Evolutionary conservation across 2,329 filamentous ascomycete species (phyloP).

Genomic region (Chaetothyriales sp.): DNA sequence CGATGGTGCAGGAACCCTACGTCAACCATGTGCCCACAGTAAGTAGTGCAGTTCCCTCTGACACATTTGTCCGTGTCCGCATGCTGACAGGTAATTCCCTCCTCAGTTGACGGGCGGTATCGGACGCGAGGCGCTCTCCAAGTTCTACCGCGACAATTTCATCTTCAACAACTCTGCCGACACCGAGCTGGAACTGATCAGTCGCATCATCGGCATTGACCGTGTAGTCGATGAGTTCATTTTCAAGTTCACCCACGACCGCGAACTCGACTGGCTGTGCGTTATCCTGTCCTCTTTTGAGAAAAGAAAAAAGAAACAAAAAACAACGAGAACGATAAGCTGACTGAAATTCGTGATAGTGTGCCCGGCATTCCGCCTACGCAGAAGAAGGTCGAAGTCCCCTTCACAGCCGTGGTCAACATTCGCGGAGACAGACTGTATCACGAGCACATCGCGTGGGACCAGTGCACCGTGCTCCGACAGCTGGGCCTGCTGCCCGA

Average conservation of each 20-base stretch:
- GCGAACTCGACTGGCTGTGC: constrained; percentile 54
- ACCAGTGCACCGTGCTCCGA: constrained; percentile 46
- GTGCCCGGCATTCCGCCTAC: constrained; percentile 47
- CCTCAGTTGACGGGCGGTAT: constrained; percentile 53
- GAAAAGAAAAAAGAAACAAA: not conserved
- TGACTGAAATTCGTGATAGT: constrained; percentile 20
- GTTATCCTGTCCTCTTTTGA: constrained; percentile 18
- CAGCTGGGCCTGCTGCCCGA: constrained; percentile 50
- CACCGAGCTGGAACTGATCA: constrained; percentile 52
- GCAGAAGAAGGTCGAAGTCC: constrained; percentile 38
- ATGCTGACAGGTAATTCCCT: not conserved
- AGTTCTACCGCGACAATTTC: constrained; percentile 60
- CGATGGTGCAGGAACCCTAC: constrained; percentile 65
- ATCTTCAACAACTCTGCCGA: constrained; percentile 58
- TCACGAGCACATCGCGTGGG: constrained; percentile 59
- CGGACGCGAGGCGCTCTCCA: constrained; percentile 45
- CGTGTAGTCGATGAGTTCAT: constrained; percentile 58
- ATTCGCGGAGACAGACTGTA: constrained; percentile 53
- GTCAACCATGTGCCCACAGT: constrained; percentile 63
- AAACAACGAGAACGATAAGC: not conserved
- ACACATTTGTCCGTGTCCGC: not conserved
- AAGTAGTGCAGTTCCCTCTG: constrained; percentile 18
- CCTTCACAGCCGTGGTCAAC: constrained; percentile 51
- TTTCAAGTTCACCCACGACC: constrained; percentile 48
- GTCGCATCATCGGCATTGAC: constrained; percentile 56